Evolutionary conservation across 805 yeast genomes (phyloP).

Genomic region (Phaffomyces thermotolerans): DNA sequence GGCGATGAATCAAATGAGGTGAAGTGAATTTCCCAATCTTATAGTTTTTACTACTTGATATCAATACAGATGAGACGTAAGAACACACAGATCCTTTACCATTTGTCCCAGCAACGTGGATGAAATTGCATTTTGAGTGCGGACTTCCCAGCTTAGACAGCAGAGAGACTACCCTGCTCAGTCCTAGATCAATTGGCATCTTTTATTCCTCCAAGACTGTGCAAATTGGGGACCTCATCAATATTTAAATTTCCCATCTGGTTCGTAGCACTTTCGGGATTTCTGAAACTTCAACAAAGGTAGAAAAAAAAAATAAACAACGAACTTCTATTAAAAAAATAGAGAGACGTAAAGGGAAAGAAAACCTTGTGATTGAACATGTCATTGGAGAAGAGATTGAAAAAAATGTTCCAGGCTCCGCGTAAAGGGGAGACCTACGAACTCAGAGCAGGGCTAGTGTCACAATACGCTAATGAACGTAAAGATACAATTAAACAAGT

Average conservation of each 20-base stretch:
- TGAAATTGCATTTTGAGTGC: constrained; percentile 50
- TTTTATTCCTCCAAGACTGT: neutral
- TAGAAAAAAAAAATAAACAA: neutral
- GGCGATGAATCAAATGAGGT: constrained; percentile 70
- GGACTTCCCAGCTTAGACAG: constrained; percentile 58
- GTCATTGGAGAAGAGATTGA: constrained; percentile 43
- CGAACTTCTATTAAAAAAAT: neutral
- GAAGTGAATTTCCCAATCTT: constrained; percentile 78
- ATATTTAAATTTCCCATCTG: no score
- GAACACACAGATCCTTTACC: constrained; percentile 95
- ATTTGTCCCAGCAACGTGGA: constrained; percentile 96
- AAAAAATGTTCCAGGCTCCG: constrained; percentile 52
- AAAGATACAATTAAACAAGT: constrained; percentile 96
- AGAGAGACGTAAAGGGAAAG: neutral
- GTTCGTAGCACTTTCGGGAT: no score
- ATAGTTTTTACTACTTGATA: constrained; percentile 31
- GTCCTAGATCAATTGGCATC: constrained; percentile 47
- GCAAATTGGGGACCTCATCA: neutral
- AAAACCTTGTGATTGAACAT: constrained; percentile 3
- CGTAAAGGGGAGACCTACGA: constrained; percentile 81
- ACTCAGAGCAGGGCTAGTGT: constrained; percentile 81
- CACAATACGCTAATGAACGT: constrained; percentile 90
- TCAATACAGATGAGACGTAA: constrained; percentile 60
- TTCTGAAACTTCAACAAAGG: no score
- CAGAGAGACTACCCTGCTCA: constrained; percentile 41